These are phyloP conservation scores for Ustilago nuda DNA, from an alignment of 1,284 basidiomycete species.

Conservation along the genomic window DNA sequence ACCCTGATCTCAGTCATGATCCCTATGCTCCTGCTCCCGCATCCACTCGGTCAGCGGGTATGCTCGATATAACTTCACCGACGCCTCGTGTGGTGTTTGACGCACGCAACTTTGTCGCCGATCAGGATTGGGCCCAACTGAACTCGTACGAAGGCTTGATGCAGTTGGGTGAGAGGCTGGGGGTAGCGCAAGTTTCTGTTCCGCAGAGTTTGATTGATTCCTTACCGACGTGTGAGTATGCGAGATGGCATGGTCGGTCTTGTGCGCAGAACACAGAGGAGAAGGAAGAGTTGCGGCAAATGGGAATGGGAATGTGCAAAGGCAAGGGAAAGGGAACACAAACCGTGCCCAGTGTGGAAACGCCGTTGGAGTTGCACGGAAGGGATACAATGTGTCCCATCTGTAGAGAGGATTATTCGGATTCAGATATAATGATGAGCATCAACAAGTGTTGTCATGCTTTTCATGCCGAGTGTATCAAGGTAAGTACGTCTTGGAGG, in stretches of 20 bases:
- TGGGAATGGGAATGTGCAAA: conserved; percentile 8
- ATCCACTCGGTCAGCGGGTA: conserved; percentile 15
- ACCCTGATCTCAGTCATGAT: conserved; percentile 8
- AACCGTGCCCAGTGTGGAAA: neutral
- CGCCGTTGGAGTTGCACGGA: too few species aligned
- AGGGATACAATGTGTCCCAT: conserved; percentile 49
- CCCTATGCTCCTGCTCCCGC: conserved; percentile 19
- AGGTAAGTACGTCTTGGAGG: conserved; percentile 13
- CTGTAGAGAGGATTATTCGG: conserved; percentile 43
- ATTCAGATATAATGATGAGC: conserved; percentile 45
- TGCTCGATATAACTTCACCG: neutral
- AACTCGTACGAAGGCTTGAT: conserved; percentile 44
- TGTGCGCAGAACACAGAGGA: conserved; percentile 9
- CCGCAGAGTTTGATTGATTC: conserved; percentile 36
- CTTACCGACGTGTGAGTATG: conserved; percentile 43
- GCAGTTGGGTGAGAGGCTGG: conserved; percentile 32
- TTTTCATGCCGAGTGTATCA: conserved; percentile 46
- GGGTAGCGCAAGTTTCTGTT: conserved; percentile 28
- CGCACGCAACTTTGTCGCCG: conserved; percentile 43
- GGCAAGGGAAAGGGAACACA: conserved; percentile 22
- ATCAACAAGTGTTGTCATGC: conserved; percentile 43
- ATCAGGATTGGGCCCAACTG: conserved; percentile 46
- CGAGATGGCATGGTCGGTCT: conserved; percentile 37
- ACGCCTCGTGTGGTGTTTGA: conserved; percentile 23
- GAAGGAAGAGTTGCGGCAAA: neutral